These are phyloP conservation scores for Saccharomyces paradoxus DNA, from an alignment of 805 yeast genomes.

Conservation along the genomic window DNA sequence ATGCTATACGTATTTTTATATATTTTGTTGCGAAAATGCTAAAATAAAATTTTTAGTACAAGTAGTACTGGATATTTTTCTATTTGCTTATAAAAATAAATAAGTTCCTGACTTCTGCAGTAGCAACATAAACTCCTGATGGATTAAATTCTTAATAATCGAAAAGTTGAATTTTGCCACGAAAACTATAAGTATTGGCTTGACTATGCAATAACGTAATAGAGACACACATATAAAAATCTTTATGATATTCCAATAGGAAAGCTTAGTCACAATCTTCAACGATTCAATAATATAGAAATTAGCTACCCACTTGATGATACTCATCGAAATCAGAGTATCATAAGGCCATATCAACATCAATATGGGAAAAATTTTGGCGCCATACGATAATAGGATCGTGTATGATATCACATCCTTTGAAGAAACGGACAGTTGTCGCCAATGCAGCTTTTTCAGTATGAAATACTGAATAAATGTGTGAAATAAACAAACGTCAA, in stretches of 20 bases:
- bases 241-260: conserved; percentile 18
- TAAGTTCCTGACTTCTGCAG: neutral
- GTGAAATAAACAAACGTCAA: conserved; percentile 39
- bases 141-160: neutral
- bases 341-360: conserved; percentile 98
- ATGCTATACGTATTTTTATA: neutral
- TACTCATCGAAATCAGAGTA: conserved; percentile 51
- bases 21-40: neutral
- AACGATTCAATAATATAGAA: conserved; percentile 61
- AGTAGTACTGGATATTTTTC: neutral
- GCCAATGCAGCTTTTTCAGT: conserved; percentile 25
- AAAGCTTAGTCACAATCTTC: conserved; percentile 34
- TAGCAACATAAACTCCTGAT: neutral
- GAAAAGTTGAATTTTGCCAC: conserved; percentile 7
- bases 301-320: conserved; percentile 53
- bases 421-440: conserved; percentile 12
- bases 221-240: conserved; percentile 15
- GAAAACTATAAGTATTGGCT: conserved; percentile 15
- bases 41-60: neutral
- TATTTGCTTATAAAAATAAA: neutral
- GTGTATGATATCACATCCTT: conserved; percentile 47
- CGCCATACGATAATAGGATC: conserved; percentile 64
- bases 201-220: conserved; percentile 15
- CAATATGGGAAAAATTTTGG: conserved; percentile 79
- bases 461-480: conserved; percentile 28